phyloP scores from a whole-genome alignment of 1,284 basidiomycete genomes.

The Sphaerobolus stellatus region DNA sequence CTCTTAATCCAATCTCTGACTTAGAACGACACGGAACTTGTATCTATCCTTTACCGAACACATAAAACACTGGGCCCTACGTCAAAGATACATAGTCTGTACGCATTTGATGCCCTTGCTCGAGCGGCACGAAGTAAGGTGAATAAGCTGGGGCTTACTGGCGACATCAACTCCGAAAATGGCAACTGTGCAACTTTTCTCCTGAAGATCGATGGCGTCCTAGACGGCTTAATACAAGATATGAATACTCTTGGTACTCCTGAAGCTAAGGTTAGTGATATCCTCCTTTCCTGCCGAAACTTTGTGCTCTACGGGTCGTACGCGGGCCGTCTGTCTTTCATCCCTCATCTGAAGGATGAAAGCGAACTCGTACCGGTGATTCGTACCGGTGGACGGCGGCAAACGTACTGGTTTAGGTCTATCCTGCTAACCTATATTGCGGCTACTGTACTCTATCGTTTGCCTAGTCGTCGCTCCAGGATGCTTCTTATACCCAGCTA shows the following conservation, averaged over 20 bases:
- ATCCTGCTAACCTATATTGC: slow-evolving; percentile 5
- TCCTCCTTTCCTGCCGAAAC: background rate
- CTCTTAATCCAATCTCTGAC: slow-evolving; percentile 2
- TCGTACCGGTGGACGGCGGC: background rate
- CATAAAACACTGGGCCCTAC: slow-evolving; percentile 71
- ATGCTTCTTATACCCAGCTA: slow-evolving; percentile 1
- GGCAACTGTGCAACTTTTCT: slow-evolving; percentile 82
- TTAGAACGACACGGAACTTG: slow-evolving; percentile 80
- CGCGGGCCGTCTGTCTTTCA: slow-evolving; percentile 2
- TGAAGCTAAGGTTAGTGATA: slow-evolving; percentile 88
- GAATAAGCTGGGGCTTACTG: slow-evolving; percentile 61
- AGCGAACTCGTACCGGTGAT: background rate
- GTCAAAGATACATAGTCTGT: slow-evolving; percentile 80
- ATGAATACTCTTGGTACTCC: slow-evolving; percentile 60
- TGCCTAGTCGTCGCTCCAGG: slow-evolving; percentile 9
- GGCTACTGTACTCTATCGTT: slow-evolving; percentile 11
- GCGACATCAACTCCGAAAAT: slow-evolving; percentile 52
- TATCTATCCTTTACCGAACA: slow-evolving; percentile 80
- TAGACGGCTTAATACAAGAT: slow-evolving; percentile 82
- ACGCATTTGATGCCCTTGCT: slow-evolving; percentile 87
- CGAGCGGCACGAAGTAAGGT: slow-evolving; percentile 73
- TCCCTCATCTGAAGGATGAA: slow-evolving; percentile 2
- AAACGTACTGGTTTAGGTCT: background rate
- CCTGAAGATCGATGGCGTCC: slow-evolving; percentile 80
- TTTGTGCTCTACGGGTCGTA: slow-evolving; percentile 1